Percentiles rank a stretch among this genome's conserved stretches.
Evolutionary conservation across 129 eudicot species (phyloP).

Genomic region (Chrysanthemum seticuspe): DNA sequence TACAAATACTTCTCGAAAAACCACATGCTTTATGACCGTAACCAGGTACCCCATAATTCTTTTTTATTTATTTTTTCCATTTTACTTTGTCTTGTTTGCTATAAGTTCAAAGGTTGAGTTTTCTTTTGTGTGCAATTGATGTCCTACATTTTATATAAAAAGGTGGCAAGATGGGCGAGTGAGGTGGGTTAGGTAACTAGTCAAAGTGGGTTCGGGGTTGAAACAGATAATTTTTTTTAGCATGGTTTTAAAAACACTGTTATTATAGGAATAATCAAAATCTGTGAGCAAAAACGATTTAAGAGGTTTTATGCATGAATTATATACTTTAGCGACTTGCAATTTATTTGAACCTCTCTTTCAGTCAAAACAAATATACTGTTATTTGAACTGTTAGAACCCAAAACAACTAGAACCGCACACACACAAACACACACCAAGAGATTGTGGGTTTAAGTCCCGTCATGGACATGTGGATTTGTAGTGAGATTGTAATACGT

Average conservation of each 20-base stretch:
- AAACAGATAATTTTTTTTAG: neutral
- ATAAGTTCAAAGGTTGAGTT: neutral
- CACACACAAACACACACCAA: no score
- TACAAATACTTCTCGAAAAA: conserved; percentile 92
- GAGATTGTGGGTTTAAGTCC: neutral
- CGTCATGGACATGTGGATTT: no score
- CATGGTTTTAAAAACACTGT: neutral
- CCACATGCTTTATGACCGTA: conserved; percentile 97
- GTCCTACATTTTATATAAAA: neutral
- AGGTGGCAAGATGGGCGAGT: neutral
- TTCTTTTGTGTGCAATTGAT: conserved; percentile 11
- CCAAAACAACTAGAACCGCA: no score
- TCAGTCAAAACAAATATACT: no score
- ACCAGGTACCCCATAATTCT: conserved; percentile 59
- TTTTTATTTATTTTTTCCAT: neutral
- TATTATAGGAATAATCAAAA: conserved; percentile 3
- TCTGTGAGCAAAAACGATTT: neutral
- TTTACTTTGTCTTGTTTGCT: conserved; percentile 4
- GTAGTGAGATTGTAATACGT: no score
- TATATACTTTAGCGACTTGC: no score
- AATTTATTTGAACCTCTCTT: no score
- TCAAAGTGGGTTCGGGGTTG: neutral
- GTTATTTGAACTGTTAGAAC: no score
- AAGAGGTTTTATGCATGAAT: neutral
- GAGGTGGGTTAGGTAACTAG: conserved; percentile 1